These are phyloP conservation scores for Lotmaria passim DNA, from an alignment of 208 protist genomes.

Conservation along the genomic window DNA sequence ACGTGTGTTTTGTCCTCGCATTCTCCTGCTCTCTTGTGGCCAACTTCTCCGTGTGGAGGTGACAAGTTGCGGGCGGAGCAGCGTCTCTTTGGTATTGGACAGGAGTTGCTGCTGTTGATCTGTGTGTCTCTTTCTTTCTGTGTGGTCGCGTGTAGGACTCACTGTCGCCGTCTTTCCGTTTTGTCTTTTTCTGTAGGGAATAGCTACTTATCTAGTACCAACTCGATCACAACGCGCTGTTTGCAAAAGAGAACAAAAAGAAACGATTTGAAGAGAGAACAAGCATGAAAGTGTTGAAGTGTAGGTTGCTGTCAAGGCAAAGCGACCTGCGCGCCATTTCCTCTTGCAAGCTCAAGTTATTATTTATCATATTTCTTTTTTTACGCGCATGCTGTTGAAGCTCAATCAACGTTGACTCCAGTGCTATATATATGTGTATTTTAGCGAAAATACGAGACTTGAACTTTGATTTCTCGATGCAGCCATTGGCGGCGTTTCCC, in stretches of 20 bases:
- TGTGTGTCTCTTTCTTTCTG: slow-evolving; percentile 4
- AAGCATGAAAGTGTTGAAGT: not conserved
- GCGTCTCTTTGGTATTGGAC: not conserved
- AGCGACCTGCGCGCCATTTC: too few relatives aligned
- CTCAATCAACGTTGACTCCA: too few relatives aligned
- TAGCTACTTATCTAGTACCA: slow-evolving; percentile 35
- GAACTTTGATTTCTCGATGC: too few relatives aligned
- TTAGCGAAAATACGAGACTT: too few relatives aligned
- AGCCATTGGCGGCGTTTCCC: too few relatives aligned
- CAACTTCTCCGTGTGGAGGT: not conserved
- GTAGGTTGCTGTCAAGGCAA: too few relatives aligned
- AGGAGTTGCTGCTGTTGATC: slow-evolving; percentile 6
- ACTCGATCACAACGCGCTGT: slow-evolving; percentile 11
- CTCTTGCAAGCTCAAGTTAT: too few relatives aligned
- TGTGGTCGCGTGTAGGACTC: not conserved
- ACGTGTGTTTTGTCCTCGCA: not conserved
- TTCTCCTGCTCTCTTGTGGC: not conserved
- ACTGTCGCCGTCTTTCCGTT: not conserved
- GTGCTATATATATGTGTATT: too few relatives aligned
- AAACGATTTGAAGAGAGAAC: slow-evolving; percentile 10
- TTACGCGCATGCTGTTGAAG: too few relatives aligned
- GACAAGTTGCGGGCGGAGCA: not conserved
- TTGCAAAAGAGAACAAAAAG: slow-evolving; percentile 12
- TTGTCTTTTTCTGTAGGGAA: slow-evolving; percentile 36
- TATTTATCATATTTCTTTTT: too few relatives aligned